These are phyloP conservation scores for Tricholoma sp. DNA, from an alignment of 768 basidiomycete genomes.

Conservation along the genomic window DNA sequence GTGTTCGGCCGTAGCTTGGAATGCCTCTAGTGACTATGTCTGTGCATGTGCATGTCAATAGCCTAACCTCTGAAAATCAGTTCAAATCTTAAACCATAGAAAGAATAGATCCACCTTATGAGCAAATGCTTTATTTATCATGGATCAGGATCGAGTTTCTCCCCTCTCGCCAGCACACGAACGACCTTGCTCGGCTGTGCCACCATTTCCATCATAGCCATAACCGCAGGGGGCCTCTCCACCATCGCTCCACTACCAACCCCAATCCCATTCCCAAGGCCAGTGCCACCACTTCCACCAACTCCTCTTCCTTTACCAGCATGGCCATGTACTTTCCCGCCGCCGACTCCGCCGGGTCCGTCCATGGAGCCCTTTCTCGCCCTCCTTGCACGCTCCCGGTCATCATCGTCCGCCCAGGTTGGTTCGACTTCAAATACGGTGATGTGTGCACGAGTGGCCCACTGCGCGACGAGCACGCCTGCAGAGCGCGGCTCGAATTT, in stretches of 20 bases:
- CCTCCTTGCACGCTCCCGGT: slow-evolving; percentile 25
- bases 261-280: slow-evolving; percentile 5
- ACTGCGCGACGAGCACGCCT: slow-evolving; percentile 57
- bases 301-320: slow-evolving; percentile 10
- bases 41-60: neutral
- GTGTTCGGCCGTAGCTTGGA: neutral
- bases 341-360: neutral
- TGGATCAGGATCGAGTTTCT: slow-evolving; percentile 61
- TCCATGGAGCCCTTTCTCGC: slow-evolving; percentile 14
- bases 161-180: slow-evolving; percentile 76
- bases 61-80: neutral
- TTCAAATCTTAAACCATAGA: neutral
- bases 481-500: slow-evolving; percentile 62
- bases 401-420: slow-evolving; percentile 28
- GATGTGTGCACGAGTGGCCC: slow-evolving; percentile 64
- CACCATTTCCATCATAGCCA: slow-evolving; percentile 78
- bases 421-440: slow-evolving; percentile 51
- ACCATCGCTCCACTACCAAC: slow-evolving; percentile 53
- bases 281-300: slow-evolving; percentile 1
- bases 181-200: slow-evolving; percentile 72
- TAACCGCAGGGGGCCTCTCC: slow-evolving; percentile 71
- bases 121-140: slow-evolving; percentile 12
- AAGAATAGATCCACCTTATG: neutral
- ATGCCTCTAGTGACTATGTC: neutral
- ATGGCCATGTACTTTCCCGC: slow-evolving; percentile 4